Base-by-base conservation (phyloP, 192 early-diverging fungal species). In the Phycomyces nitens region DNA sequence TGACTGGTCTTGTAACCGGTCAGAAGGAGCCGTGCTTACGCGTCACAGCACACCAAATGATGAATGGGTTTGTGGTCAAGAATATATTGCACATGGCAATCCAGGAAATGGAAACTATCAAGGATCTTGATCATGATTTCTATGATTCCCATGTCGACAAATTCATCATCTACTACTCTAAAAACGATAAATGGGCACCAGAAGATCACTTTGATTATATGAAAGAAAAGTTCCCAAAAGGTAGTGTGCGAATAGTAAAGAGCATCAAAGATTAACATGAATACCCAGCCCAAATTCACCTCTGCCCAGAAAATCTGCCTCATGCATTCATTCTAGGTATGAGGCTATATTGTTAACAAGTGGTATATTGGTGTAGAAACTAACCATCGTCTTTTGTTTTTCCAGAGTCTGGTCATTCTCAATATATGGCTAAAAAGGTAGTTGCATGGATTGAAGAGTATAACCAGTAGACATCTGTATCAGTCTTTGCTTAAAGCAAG, bases 311-410 rank as follows among this genome's bases (percentile, higher is more conserved):
- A 20, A 82, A 84, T 18, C 73, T 91, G 38, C 85, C 88, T 43
- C 93, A 95, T 77, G 88, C 92, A 40, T 95, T 95, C 77, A 88
- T 92, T 21, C 41, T 91, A 22, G 79, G 81, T 53, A 80, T 4
- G 18, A 9, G 27, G 15, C n/a, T 49, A 27, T 62, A 70, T 75
- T 51, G 75, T 82, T 23, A 60, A 71, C 27, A 81, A 83, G 7
- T 8, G 18, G 38, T 14, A 51, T 53, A 43, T n/a, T n/a, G n/a
- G 23, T 42, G 20, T 23, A 39, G 2, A 7, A 12, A n/a, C 4
- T n/a, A 11, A 55, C 7, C 41, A 21, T 38, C 20, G 15, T 20
- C 20, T 42, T 27, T 26, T 50, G 50, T 56, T 34, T 26, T 53
- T 20, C 24, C 61, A 68, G 66, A 68, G 34, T 20, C 39, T 10